These are phyloP conservation scores for Zymoseptoria crescenta DNA, from an alignment of 2,329 filamentous ascomycete genomes.

Conservation along the genomic window DNA sequence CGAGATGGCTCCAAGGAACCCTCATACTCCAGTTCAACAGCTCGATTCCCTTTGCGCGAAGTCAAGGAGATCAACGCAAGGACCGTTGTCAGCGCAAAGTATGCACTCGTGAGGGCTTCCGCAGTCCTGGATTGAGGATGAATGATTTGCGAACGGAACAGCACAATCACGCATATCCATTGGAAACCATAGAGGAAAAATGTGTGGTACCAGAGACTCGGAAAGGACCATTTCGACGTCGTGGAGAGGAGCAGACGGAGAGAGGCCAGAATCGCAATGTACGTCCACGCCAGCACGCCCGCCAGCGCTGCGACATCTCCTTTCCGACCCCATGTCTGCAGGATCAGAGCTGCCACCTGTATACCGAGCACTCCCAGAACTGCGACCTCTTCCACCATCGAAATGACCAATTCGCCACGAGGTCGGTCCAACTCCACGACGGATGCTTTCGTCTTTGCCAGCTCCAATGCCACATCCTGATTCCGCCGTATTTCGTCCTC, in stretches of 20 bases:
- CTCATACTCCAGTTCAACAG: conserved; percentile 81
- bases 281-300: conserved; percentile 69
- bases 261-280: conserved; percentile 65
- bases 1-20: conserved; percentile 77
- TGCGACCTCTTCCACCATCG: conserved; percentile 67
- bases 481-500: conserved; percentile 53
- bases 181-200: conserved; percentile 71
- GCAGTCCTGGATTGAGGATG: conserved; percentile 59
- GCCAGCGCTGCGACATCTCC: conserved; percentile 55
- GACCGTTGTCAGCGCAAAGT: conserved; percentile 68
- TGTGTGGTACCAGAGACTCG: conserved; percentile 86
- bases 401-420: conserved; percentile 60
- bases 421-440: conserved; percentile 68
- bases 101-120: conserved; percentile 58
- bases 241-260: conserved; percentile 60
- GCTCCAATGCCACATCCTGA: conserved; percentile 47
- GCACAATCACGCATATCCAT: conserved; percentile 67
- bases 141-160: conserved; percentile 80
- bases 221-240: conserved; percentile 55
- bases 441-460: conserved; percentile 44
- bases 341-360: conserved; percentile 57
- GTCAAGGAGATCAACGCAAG: conserved; percentile 69
- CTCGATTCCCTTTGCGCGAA: conserved; percentile 86
- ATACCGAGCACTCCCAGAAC: conserved; percentile 63
- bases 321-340: conserved; percentile 47